These are phyloP conservation scores for Quercus phellos DNA, from an alignment of 331 rosid species.

Conservation along the genomic window DNA sequence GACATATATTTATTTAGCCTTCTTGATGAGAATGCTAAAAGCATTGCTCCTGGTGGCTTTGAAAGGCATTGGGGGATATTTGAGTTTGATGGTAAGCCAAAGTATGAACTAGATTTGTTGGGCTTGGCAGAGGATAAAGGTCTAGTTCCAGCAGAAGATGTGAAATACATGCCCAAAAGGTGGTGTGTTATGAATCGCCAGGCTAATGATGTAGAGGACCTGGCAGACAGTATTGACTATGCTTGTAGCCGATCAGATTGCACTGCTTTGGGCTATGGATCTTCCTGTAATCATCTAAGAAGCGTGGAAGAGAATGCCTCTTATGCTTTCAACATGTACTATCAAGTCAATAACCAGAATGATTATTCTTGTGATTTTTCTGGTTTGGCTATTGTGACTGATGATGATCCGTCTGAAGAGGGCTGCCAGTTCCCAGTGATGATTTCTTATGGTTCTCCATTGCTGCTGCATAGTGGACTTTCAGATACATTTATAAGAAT, in stretches of 20 bases:
- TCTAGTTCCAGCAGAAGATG: conserved; percentile 56
- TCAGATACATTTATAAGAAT: conserved; percentile 15
- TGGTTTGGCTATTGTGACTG: conserved; percentile 61
- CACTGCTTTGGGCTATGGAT: conserved; percentile 81
- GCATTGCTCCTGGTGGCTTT: conserved; percentile 71
- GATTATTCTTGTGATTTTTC: conserved; percentile 64
- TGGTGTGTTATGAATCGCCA: conserved; percentile 72
- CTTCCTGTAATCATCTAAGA: conserved; percentile 54
- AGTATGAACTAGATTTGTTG: conserved; percentile 56
- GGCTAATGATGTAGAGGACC: conserved; percentile 29
- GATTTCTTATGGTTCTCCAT: conserved; percentile 48
- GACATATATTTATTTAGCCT: conserved; percentile 69
- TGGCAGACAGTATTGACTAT: conserved; percentile 54
- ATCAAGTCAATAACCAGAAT: conserved; percentile 62
- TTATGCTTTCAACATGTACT: conserved; percentile 93
- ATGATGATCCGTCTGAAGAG: conserved; percentile 62
- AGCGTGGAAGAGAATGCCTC: conserved; percentile 67
- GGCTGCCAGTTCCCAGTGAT: conserved; percentile 68
- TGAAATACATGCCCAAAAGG: conserved; percentile 46
- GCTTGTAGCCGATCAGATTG: conserved; percentile 87
- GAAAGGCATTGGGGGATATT: conserved; percentile 91
- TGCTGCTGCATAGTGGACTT: conserved; percentile 21
- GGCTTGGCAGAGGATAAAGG: conserved; percentile 37
- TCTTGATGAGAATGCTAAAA: conserved; percentile 67
- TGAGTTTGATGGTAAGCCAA: conserved; percentile 83